Conservation (phyloP, 2,329 filamentous ascomycete genomes). For the Aspergillus sp. region DNA sequence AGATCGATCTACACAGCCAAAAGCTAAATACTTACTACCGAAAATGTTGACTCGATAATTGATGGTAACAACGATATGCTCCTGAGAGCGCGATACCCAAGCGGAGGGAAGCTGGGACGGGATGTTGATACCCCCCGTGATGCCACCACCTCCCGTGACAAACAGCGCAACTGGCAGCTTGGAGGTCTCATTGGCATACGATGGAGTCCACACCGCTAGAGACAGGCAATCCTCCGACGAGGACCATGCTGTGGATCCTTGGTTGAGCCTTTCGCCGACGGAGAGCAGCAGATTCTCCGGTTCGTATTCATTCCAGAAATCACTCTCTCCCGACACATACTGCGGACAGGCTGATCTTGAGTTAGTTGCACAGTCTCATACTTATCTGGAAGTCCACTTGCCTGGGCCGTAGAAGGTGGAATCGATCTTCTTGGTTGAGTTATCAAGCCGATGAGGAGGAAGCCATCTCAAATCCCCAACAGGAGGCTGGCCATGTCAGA, state of each 20-base stretch:
- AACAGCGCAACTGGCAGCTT: slow-evolving; percentile 27
- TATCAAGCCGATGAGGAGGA: slow-evolving; percentile 26
- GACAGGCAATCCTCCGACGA: slow-evolving; percentile 48
- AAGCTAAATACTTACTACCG: slow-evolving; percentile 6
- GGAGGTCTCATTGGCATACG: slow-evolving; percentile 17
- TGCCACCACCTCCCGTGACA: slow-evolving; percentile 25
- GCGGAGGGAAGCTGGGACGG: slow-evolving; percentile 25
- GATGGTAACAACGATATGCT: slow-evolving; percentile 45
- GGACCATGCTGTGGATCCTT: slow-evolving; percentile 20
- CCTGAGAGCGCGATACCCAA: slow-evolving; percentile 44
- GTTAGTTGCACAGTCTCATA: no score
- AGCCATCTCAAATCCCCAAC: slow-evolving; percentile 24
- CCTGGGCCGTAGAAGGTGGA: slow-evolving; percentile 26
- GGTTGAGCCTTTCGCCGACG: slow-evolving; percentile 17
- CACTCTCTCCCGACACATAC: slow-evolving; percentile 22
- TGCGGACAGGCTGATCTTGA: slow-evolving; percentile 23
- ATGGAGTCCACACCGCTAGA: slow-evolving; percentile 47
- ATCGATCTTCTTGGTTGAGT: slow-evolving; percentile 16
- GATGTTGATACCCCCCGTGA: slow-evolving; percentile 38
- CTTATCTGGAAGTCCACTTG: no score
- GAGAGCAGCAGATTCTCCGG: slow-evolving; percentile 7
- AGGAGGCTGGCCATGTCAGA: not conserved
- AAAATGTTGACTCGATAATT: slow-evolving; percentile 35
- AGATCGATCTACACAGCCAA: not conserved
- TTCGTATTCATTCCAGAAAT: slow-evolving; percentile 4